Base-by-base conservation (phyloP, 768 basidiomycete genomes). In the Hericium erinaceus region DNA sequence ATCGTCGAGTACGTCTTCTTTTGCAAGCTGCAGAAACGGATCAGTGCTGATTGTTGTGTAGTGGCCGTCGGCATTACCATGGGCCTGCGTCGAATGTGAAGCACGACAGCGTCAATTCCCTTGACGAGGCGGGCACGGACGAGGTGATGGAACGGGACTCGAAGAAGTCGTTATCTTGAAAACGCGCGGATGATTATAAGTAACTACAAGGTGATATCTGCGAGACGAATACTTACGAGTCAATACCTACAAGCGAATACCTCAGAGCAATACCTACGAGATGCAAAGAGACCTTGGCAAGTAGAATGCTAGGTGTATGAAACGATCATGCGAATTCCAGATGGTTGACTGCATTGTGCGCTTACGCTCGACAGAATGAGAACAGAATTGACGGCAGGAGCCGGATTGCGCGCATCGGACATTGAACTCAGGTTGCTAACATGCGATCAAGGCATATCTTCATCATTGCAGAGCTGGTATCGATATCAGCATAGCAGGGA, bases 1-100 rank as follows among this genome's bases (percentile, higher is more conserved):
- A 52, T 67, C 39, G 10, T 62, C 39, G 64, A 63, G 66, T 67
- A 56, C 53, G 57, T 60, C 18, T 24, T 12, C 53, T 11, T 20
- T 11, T 18, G 12, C 52, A 10, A 13, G 33, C 10, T 28, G 38
- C 10, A 12, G 6, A 16, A n/a, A 48, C 18, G 16, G 16, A 20
- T 9, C 9, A 33, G 39, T 26, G 9, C 22, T 56, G 33, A 50
- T 7, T 15, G 22, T 33, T 44, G 12, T 33, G 24, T 26, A 63
- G 62, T 18, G 62, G 62, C 16, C 62, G 28, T 16, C 62, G 62
- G 44, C 62, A 63, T 20, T 63, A 63, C 44, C 57, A 24, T 26
- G 62, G 62, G 13, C 62, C 60, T 0, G 54, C 46, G 28, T 55
- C 60, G 2, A 54, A 61, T 22, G 10, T 58, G 20, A 39, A 20